Base-by-base conservation (phyloP, 371 early-diverging fungal species). In the Amoeboaphelidium protococcarum region DNA sequence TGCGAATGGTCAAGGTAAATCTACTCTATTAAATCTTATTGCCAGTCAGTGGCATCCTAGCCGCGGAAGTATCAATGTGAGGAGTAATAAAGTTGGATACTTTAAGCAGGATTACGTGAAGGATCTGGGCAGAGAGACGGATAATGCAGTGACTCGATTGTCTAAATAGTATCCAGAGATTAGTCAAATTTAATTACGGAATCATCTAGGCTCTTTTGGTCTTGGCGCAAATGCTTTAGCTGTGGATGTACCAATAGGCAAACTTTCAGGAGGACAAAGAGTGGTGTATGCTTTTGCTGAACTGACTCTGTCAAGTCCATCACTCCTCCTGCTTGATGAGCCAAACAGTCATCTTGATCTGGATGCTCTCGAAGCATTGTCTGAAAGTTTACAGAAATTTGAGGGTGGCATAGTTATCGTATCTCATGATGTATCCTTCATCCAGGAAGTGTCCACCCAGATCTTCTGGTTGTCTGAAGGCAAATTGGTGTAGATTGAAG, bases 291-390 rank as follows among this genome's bases (percentile, higher is more conserved):
- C 49, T 12, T 53, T 61, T 26, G 53, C 57, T 26, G 25, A n/a
- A 13, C 3, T 31, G 22, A 23, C 47, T 12, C 16, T 27, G 3
- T 25, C 19, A 31, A n/a, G 4, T n/a, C 58, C 59, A 13, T 52
- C 54, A 49, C 43, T 61, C 6, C 45, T 61, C 6, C 54, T 58
- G 45, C 47, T 46, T 4, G 61, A 61, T 50, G 62, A 61, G 41
- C 58, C 58, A 23, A 61, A 55, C 20, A 61, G 58, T 50, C 62
- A 61, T 48, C 44, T 61, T 24, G 62, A 61, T 51, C 57, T 61
- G 41, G 55, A 55, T 27, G 47, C 47, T 23, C 55, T 61, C 41
- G 54, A 58, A 50, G 61, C 61, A 25, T 41, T 61, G 25, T 45
- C 44, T 4, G 46, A 51, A 2, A 50, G 49, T 24, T 41, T 61